Evolutionary conservation across 2,329 filamentous ascomycete species (phyloP).

Genomic region (Blastomyces parvus): DNA sequence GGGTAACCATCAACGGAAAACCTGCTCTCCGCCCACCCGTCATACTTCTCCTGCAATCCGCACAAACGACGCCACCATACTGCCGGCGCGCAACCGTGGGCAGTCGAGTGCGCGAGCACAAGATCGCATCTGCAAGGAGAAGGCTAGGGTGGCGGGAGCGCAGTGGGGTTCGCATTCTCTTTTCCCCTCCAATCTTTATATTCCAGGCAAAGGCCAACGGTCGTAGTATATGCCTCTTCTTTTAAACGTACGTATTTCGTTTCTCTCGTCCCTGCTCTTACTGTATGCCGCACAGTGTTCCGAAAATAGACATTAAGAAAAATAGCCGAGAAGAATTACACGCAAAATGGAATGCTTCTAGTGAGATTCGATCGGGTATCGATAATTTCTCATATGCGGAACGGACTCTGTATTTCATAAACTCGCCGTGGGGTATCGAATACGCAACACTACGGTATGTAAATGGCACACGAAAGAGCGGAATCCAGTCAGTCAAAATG

Average conservation of each 20-base stretch:
- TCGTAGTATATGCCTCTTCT: background rate
- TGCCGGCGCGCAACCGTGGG: background rate
- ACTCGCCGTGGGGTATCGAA: background rate
- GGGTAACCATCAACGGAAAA: background rate
- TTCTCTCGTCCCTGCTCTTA: background rate
- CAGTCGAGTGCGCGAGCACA: background rate
- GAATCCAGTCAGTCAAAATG: background rate
- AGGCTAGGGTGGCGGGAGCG: background rate
- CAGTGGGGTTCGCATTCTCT: background rate
- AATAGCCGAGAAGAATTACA: background rate
- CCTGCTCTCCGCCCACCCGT: background rate
- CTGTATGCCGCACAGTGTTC: background rate
- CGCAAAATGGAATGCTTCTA: background rate
- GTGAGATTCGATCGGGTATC: background rate
- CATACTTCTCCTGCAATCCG: background rate
- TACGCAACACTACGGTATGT: background rate
- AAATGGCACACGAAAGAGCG: background rate
- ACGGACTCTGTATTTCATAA: background rate
- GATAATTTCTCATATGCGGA: background rate
- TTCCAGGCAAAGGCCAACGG: background rate
- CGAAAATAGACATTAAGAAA: background rate
- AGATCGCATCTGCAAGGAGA: background rate
- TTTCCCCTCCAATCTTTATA: background rate
- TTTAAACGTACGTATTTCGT: background rate
- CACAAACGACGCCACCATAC: slow-evolving; percentile 3